A percentile compares a stretch with the other conserved stretches of the same genome.
Evolutionary conservation across 2,329 filamentous ascomycete genomes (phyloP).

Genomic region (Plectosphaerella plurivora): DNA sequence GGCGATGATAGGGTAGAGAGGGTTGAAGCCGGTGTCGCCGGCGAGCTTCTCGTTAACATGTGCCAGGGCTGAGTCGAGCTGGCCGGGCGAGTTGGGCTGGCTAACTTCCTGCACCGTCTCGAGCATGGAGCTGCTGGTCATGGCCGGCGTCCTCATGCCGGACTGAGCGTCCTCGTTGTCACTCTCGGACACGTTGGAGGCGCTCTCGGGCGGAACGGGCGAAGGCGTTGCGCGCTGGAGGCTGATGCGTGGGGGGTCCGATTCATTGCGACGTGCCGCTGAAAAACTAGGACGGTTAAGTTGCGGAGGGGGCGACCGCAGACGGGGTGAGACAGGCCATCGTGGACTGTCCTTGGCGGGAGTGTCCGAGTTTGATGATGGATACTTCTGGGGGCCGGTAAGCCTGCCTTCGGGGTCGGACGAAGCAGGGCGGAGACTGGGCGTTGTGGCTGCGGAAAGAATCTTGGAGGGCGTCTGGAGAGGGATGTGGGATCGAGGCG

Average conservation of each 20-base stretch:
- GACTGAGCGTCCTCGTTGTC: constrained; percentile 51
- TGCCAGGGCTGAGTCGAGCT: constrained; percentile 41
- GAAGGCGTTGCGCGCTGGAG: constrained; percentile 46
- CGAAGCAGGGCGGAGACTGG: constrained; percentile 56
- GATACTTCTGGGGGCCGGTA: constrained; percentile 55
- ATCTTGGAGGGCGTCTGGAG: constrained; percentile 62
- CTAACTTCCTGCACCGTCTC: constrained; percentile 93
- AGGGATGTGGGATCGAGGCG: constrained; percentile 44
- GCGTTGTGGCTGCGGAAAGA: constrained; percentile 64
- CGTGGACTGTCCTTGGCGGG: constrained; percentile 51
- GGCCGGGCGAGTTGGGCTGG: constrained; percentile 65
- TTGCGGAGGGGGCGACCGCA: constrained; percentile 71
- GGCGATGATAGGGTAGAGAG: constrained; percentile 32
- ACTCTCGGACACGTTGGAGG: constrained; percentile 38
- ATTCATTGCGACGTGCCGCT: constrained; percentile 41
- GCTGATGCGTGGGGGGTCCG: constrained; percentile 47
- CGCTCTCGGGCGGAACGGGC: constrained; percentile 32
- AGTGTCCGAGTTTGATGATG: constrained; percentile 34
- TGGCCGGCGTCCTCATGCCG: constrained; percentile 54
- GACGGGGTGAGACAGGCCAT: constrained; percentile 73
- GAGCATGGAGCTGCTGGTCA: constrained; percentile 58
- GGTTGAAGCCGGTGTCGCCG: constrained; percentile 34
- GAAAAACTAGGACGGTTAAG: constrained; percentile 40
- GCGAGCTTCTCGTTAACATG: constrained; percentile 46
- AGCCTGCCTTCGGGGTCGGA: constrained; percentile 60